Percentiles rank a stretch among this genome's conserved stretches.
Conservation (phyloP, 495 filamentous ascomycete genomes). For the Penicillium turbatum region DNA sequence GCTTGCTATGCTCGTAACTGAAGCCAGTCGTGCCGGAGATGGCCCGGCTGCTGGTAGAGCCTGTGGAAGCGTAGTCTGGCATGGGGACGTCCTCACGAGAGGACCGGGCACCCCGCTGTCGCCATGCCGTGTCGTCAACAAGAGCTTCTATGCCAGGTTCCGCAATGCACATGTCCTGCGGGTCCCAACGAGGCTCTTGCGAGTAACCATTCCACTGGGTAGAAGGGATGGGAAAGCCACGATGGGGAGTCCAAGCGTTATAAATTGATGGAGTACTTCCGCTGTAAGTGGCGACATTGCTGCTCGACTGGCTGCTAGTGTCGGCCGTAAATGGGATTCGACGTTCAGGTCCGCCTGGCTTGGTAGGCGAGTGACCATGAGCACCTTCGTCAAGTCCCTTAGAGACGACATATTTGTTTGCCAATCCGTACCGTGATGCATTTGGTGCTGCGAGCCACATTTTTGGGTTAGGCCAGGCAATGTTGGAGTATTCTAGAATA, state of each 20-base stretch:
- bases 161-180: constrained; percentile 30
- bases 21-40: constrained; percentile 43
- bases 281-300: constrained; percentile 6
- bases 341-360: constrained; percentile 13
- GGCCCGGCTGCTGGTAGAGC: constrained; percentile 39
- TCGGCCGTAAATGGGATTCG: constrained; percentile 7
- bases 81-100: constrained; percentile 49
- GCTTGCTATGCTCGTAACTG: constrained; percentile 44
- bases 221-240: constrained; percentile 20
- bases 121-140: constrained; percentile 28
- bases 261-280: constrained; percentile 7
- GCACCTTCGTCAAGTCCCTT: constrained; percentile 34
- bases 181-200: constrained; percentile 10
- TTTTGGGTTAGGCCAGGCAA: constrained; percentile 74
- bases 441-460: constrained; percentile 60
- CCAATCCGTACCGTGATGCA: constrained; percentile 34
- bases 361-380: constrained; percentile 51
- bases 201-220: constrained; percentile 12
- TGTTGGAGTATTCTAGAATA: constrained; percentile 68
- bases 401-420: constrained; percentile 14
- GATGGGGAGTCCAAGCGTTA: constrained; percentile 26
- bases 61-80: constrained; percentile 45
- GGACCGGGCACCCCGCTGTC: constrained; percentile 38
- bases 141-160: constrained; percentile 30
- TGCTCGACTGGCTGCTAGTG: constrained; percentile 16